Conservation (phyloP, 208 protist species). For the Leishmania arabica region DNA sequence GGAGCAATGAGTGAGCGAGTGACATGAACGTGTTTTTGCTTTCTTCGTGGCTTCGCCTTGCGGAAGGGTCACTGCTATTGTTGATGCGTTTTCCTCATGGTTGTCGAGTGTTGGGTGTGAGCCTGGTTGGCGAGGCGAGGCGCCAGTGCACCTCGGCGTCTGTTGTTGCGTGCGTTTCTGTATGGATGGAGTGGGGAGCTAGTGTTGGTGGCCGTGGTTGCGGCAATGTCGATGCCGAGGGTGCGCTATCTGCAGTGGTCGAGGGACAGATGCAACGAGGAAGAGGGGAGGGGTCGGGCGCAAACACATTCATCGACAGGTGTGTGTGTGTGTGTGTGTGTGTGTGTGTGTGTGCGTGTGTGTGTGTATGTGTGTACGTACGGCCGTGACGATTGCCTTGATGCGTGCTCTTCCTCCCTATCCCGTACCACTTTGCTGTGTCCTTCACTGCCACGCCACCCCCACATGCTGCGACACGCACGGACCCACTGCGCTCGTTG, state of each 20-base stretch:
- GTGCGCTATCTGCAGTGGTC: not conserved
- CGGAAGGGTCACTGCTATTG: not conserved
- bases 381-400: not conserved
- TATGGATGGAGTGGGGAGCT: not conserved
- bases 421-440: not conserved
- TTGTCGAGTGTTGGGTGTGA: not conserved
- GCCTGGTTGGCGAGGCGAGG: not conserved
- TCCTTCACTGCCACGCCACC: not conserved
- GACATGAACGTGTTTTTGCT: not conserved
- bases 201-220: not conserved
- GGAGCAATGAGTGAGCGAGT: not conserved
- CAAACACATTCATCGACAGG: conserved; percentile 6
- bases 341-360: not conserved
- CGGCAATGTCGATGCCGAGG: not conserved
- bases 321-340: not conserved
- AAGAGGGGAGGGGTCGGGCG: conserved; percentile 1
- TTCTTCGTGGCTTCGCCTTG: not conserved
- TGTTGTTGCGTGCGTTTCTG: not conserved
- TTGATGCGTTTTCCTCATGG: not conserved
- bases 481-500: not conserved
- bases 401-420: not conserved
- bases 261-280: not conserved
- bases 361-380: not conserved
- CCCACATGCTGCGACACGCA: not conserved
- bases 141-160: not conserved